A percentile compares a stretch with the other conserved stretches of the same genome.
Conservation (phyloP, 2,329 filamentous ascomycete species). For the Penicillium sp. region DNA sequence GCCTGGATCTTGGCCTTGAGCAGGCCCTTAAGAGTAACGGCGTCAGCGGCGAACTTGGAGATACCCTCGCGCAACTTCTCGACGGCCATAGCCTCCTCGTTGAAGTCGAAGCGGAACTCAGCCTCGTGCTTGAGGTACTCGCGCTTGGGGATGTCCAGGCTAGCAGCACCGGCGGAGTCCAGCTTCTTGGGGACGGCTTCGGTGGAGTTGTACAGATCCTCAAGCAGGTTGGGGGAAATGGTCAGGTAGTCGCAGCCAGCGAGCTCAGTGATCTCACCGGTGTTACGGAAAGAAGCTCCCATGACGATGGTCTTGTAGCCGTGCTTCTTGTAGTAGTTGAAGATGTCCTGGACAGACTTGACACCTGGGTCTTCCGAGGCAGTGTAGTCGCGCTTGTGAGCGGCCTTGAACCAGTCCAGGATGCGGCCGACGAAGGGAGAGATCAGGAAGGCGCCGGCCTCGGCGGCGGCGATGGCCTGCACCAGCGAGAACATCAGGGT, state of each 20-base stretch:
- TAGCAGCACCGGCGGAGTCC: conserved; percentile 62
- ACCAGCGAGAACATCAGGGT: conserved; percentile 96
- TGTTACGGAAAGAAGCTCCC: conserved; percentile 97
- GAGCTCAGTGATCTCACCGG: conserved; percentile 95
- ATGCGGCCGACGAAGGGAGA: conserved; percentile 99
- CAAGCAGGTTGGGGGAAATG: conserved; percentile 94
- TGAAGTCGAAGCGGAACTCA: conserved; percentile 96
- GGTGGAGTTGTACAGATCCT: conserved; percentile 84
- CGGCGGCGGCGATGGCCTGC: conserved; percentile 93
- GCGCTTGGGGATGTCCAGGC: conserved; percentile 80
- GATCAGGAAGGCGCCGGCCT: conserved; percentile 95
- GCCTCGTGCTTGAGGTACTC: conserved; percentile 87
- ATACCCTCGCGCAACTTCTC: conserved; percentile 99
- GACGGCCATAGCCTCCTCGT: conserved; percentile 98
- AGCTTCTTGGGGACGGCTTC: conserved; percentile 90
- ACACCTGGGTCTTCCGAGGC: conserved; percentile 94
- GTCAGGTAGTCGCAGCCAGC: conserved; percentile 98
- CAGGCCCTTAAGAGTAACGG: conserved; percentile 87
- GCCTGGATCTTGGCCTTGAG: conserved; percentile 77
- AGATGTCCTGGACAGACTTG: conserved; percentile 87
- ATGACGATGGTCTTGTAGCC: conserved; percentile 99
- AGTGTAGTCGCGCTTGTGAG: conserved; percentile 88
- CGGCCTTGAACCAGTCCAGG: conserved; percentile 98
- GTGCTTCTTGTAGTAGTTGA: conserved; percentile 99
- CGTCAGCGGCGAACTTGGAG: conserved; percentile 97